Evolutionary conservation across 2,329 filamentous ascomycete genomes (phyloP).

Genomic region (Penicillium polonicum): DNA sequence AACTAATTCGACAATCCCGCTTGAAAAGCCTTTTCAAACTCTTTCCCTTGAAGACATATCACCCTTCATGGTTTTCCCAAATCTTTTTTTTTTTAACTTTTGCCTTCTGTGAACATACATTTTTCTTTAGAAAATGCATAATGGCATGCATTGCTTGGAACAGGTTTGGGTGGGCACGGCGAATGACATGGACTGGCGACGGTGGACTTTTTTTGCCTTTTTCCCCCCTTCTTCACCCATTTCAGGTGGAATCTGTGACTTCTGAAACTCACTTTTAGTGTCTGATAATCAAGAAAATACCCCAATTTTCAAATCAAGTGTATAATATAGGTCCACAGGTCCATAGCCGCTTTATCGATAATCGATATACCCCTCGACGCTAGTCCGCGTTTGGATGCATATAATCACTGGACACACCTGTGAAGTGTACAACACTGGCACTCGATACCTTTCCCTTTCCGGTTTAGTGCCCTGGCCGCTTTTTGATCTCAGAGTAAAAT

Average conservation of each 20-base stretch:
- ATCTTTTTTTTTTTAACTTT: constrained; percentile 12
- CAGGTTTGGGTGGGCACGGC: constrained; percentile 25
- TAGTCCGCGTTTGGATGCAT: background rate
- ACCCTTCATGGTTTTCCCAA: constrained; percentile 6
- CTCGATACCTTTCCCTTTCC: too few relatives aligned
- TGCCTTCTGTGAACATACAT: constrained; percentile 29
- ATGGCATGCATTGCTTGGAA: constrained; percentile 31
- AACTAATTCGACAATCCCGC: constrained; percentile 2
- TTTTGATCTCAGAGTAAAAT: too few relatives aligned
- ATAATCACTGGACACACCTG: background rate
- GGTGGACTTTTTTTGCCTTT: constrained; percentile 14
- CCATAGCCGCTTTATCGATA: constrained; percentile 1
- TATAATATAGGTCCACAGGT: background rate
- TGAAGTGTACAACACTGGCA: background rate
- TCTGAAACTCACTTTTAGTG: constrained; percentile 13
- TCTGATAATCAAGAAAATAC: constrained; percentile 14
- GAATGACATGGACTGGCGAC: constrained; percentile 29
- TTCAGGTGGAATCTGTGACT: constrained; percentile 12
- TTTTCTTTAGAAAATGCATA: constrained; percentile 32
- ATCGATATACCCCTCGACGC: background rate
- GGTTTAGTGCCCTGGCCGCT: too few relatives aligned
- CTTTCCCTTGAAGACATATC: constrained; percentile 4
- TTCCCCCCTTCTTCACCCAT: constrained; percentile 6
- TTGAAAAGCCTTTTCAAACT: constrained; percentile 3
- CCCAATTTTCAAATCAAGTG: background rate